These are phyloP conservation scores for Dryas alaskensis DNA, from an alignment of 306 rosid genomes.

Conservation along the genomic window DNA sequence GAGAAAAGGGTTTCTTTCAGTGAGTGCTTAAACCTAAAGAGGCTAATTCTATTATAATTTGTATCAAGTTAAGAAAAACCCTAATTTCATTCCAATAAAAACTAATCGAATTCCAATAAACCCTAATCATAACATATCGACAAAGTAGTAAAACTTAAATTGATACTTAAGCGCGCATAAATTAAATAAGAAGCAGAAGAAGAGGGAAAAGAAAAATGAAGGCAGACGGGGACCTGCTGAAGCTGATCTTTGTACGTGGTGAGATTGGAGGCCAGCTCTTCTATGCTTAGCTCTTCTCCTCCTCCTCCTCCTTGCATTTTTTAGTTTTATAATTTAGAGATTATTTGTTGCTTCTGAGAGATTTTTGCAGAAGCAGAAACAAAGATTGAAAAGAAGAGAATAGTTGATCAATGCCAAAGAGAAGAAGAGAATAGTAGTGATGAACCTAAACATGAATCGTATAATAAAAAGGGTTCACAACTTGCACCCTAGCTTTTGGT, in stretches of 20 bases:
- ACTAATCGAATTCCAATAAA: not conserved
- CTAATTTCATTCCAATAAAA: not conserved
- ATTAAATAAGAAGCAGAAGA: not conserved
- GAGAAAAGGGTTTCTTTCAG: not conserved
- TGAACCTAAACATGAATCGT: too few species aligned
- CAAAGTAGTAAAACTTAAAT: not conserved
- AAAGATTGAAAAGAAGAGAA: not conserved
- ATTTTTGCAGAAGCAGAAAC: slow-evolving; percentile 6
- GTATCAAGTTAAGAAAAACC: not conserved
- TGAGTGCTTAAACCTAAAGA: not conserved
- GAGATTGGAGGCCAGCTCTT: slow-evolving; percentile 80
- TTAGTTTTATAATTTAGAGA: not conserved
- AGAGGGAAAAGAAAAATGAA: not conserved
- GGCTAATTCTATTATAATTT: not conserved
- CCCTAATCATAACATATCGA: slow-evolving; percentile 2
- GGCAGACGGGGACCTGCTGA: slow-evolving; percentile 46
- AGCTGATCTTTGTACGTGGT: slow-evolving; percentile 81
- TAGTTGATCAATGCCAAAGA: too few species aligned
- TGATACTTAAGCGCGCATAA: not conserved
- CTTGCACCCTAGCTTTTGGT: too few species aligned
- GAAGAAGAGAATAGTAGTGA: too few species aligned
- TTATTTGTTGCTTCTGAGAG: not conserved
- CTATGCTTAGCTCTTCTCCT: slow-evolving; percentile 70
- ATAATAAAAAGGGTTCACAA: too few species aligned
- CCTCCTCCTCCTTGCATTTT: slow-evolving; percentile 60